A percentile compares a stretch with the other conserved stretches of the same genome.
Conservation (phyloP, 164 flowering plant species). For the Umbilicus rupestris region DNA sequence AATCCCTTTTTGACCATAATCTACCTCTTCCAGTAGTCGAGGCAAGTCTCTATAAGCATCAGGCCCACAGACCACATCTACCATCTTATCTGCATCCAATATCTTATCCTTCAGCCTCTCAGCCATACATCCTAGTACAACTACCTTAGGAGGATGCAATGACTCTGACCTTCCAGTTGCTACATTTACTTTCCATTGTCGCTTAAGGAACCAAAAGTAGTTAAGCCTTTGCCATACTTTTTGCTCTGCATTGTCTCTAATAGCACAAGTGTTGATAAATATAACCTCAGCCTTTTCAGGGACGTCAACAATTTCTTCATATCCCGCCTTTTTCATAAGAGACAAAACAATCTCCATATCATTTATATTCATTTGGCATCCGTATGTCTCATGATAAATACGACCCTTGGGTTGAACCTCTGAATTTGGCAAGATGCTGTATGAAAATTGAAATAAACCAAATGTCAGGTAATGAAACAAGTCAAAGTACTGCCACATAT, state of each 20-base stretch:
- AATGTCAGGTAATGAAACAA: neutral
- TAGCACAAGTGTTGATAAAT: slow-evolving; percentile 93
- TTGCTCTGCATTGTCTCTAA: slow-evolving; percentile 96
- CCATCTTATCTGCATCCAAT: slow-evolving; percentile 97
- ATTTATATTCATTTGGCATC: slow-evolving; percentile 95
- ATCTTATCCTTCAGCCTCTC: slow-evolving; percentile 96
- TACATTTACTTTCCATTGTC: slow-evolving; percentile 89
- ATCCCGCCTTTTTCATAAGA: slow-evolving; percentile 88
- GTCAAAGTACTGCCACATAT: too few relatives aligned
- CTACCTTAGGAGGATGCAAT: slow-evolving; percentile 81
- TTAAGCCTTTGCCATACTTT: slow-evolving; percentile 96
- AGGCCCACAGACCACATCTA: slow-evolving; percentile 98
- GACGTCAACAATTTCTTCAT: slow-evolving; percentile 51
- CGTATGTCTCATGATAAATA: slow-evolving; percentile 94
- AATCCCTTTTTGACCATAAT: slow-evolving; percentile 90
- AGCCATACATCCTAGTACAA: slow-evolving; percentile 97
- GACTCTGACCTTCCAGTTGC: slow-evolving; percentile 73
- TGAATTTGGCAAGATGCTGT: slow-evolving; percentile 10
- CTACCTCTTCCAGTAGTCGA: slow-evolving; percentile 77
- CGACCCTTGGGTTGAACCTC: slow-evolving; percentile 60
- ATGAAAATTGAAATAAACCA: neutral
- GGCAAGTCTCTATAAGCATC: slow-evolving; percentile 97
- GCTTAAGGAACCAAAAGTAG: slow-evolving; percentile 96
- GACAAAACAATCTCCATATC: slow-evolving; percentile 98
- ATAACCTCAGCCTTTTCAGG: slow-evolving; percentile 97